Evolutionary conservation across 1,284 basidiomycete species (phyloP).

Genomic region (Pseudozyma thailandica): DNA sequence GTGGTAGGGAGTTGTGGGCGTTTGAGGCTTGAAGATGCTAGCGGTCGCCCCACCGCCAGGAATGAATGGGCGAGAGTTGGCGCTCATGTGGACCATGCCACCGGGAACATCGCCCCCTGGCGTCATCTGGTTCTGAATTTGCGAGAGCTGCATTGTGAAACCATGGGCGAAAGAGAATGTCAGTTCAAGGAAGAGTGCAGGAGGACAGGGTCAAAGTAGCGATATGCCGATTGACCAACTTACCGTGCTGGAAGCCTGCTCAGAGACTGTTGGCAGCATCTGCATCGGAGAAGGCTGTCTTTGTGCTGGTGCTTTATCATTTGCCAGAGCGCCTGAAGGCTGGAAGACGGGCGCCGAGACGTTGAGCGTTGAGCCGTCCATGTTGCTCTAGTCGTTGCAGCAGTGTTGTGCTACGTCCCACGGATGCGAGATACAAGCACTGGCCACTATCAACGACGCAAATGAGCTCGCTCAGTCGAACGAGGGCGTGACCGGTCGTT

Average conservation of each 20-base stretch:
- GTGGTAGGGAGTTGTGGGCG: constrained; percentile 8
- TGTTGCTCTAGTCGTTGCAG: constrained; percentile 2
- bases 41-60: constrained; percentile 7
- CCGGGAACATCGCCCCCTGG: constrained; percentile 11
- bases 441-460: no score
- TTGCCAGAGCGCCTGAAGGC: constrained; percentile 5
- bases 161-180: neutral
- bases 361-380: constrained; percentile 38
- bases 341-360: constrained; percentile 40
- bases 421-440: no score
- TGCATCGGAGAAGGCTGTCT: constrained; percentile 17
- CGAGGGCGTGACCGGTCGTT: no score
- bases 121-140: constrained; percentile 44
- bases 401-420: neutral
- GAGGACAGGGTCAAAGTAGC: no score
- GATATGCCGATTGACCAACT: no score
- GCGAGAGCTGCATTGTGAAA: constrained; percentile 15
- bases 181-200: no score
- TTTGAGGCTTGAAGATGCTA: constrained; percentile 24
- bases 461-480: no score
- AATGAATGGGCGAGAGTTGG: constrained; percentile 35
- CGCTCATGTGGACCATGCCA: constrained; percentile 31
- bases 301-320: neutral
- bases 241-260: neutral
- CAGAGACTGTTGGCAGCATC: neutral